Evolutionary conservation across 495 filamentous ascomycete species (phyloP).

Genomic region (Cairneyella variabilis): DNA sequence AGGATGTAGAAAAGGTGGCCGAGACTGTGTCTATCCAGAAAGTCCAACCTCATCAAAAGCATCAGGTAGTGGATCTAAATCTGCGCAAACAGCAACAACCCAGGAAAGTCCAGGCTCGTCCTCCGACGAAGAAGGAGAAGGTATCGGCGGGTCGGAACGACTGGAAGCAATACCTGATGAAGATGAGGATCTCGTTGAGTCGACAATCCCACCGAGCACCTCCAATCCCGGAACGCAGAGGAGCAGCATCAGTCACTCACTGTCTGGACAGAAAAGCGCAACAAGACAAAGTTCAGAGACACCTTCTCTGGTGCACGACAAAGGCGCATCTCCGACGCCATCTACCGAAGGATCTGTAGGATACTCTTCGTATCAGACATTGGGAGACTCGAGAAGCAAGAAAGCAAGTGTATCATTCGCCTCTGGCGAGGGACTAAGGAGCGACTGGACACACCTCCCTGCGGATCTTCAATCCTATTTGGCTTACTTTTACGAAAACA

Average conservation of each 20-base stretch:
- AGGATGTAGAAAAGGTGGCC: conserved; percentile 82
- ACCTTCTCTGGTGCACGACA: conserved; percentile 44
- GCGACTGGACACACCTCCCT: conserved; percentile 49
- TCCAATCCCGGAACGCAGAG: conserved; percentile 27
- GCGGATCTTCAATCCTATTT: conserved; percentile 76
- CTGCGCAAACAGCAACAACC: conserved; percentile 23
- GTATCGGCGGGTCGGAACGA: conserved; percentile 41
- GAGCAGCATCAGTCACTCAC: conserved; percentile 28
- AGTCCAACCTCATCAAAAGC: conserved; percentile 46
- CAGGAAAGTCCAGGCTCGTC: conserved; percentile 50
- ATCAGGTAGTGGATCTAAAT: conserved; percentile 40
- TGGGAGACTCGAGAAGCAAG: conserved; percentile 29
- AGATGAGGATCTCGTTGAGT: conserved; percentile 45
- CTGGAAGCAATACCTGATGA: conserved; percentile 66
- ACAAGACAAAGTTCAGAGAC: conserved; percentile 43
- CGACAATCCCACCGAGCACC: conserved; percentile 17
- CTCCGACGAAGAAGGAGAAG: conserved; percentile 51
- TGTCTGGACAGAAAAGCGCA: conserved; percentile 29
- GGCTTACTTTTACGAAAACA: conserved; percentile 66
- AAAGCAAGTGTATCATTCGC: conserved; percentile 15
- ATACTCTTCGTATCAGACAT: conserved; percentile 29
- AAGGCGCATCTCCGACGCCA: conserved; percentile 45
- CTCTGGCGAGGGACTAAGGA: conserved; percentile 24
- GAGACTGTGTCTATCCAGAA: conserved; percentile 81
- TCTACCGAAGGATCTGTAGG: conserved; percentile 35